phyloP scores from a whole-genome alignment of 495 filamentous ascomycete species.

The Trichocladium antarcticum region DNA sequence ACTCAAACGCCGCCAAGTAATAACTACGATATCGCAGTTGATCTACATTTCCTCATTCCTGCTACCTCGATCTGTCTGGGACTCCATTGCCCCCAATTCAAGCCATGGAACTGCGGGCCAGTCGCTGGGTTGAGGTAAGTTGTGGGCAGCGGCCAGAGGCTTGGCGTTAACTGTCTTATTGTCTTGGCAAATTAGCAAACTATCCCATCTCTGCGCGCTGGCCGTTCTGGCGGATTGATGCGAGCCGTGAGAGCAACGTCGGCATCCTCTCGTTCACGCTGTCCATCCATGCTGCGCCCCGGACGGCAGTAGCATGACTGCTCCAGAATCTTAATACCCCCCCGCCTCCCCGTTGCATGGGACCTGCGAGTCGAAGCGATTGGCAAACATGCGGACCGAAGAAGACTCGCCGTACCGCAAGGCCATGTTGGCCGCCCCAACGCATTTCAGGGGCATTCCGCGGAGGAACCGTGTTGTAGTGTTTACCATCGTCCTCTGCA shows the following conservation, averaged over 20 bases:
- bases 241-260: neutral
- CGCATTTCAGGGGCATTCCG: slow-evolving; percentile 26
- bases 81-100: no score
- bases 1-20: no score
- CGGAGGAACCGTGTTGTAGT: slow-evolving; percentile 29
- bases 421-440: slow-evolving; percentile 13
- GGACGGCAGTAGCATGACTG: neutral
- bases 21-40: no score
- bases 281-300: neutral
- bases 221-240: no score
- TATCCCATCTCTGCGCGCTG: no score
- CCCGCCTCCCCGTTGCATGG: neutral
- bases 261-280: neutral
- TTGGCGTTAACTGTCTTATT: no score
- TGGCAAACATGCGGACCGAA: neutral
- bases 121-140: no score
- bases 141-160: no score
- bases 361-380: neutral
- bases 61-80: no score
- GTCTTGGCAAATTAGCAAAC: no score
- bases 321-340: neutral
- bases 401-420: neutral
- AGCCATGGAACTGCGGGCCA: no score
- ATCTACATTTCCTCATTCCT: no score
- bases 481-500: slow-evolving; percentile 19